Percentiles rank a stretch among this genome's conserved stretches.
These are phyloP conservation scores for Saccharomycopsis capsularis DNA, from an alignment of 805 yeast species.

Conservation along the genomic window DNA sequence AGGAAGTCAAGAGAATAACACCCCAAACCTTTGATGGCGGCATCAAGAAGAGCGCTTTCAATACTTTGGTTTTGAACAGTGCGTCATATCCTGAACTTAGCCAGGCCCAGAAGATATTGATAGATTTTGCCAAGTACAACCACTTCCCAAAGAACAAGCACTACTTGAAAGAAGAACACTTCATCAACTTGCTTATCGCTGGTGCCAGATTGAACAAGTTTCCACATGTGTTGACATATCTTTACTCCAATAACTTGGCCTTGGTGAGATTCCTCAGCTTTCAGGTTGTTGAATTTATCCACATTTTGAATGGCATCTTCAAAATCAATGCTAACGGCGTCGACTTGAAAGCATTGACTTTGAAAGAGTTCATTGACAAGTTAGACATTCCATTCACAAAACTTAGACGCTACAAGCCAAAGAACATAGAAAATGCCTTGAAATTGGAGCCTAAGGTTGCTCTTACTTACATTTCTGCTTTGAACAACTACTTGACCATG, in stretches of 20 bases:
- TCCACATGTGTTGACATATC: slow-evolving; percentile 15
- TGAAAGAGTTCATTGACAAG: slow-evolving; percentile 8
- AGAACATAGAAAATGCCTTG: slow-evolving; percentile 4
- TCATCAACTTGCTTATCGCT: slow-evolving; percentile 16
- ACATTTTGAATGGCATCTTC: slow-evolving; percentile 15
- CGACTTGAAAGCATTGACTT: background rate
- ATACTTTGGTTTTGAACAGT: slow-evolving; percentile 7
- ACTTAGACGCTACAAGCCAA: background rate
- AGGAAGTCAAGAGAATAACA: slow-evolving; percentile 28
- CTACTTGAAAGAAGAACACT: slow-evolving; percentile 13
- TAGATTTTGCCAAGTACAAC: slow-evolving; percentile 8
- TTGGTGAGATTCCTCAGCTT: background rate
- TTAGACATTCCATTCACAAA: slow-evolving; percentile 13
- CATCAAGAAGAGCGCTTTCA: slow-evolving; percentile 23
- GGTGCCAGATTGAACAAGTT: slow-evolving; percentile 16
- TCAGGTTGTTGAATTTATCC: slow-evolving; percentile 5
- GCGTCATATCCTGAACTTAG: slow-evolving; percentile 3
- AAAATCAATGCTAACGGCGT: slow-evolving; percentile 6
- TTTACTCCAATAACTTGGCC: slow-evolving; percentile 7
- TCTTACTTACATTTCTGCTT: slow-evolving; percentile 12
- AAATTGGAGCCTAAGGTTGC: slow-evolving; percentile 1
- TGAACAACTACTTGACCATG: slow-evolving; percentile 7
- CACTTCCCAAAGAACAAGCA: slow-evolving; percentile 4
- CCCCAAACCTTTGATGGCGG: slow-evolving; percentile 29
- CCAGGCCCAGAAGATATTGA: slow-evolving; percentile 2